Evolutionary conservation across 2,329 filamentous ascomycete genomes (phyloP), one percentile per base, ranked within the genome.

Genomic region (Peltaster fructicola): DNA sequence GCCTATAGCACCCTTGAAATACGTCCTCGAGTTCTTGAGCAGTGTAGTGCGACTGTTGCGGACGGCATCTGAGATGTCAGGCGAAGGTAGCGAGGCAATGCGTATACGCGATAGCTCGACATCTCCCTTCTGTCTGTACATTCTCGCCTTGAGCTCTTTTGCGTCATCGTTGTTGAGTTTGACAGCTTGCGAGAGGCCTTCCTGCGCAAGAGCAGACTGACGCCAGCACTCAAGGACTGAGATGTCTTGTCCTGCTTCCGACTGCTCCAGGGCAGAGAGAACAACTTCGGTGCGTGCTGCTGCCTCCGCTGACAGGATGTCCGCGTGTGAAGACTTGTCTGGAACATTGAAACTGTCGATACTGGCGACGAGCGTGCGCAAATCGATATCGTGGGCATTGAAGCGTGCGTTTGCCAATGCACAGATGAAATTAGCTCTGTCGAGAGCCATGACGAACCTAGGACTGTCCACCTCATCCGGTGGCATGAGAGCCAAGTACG

Each of bases 401-500:
- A 67, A 75, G 24, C 64, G 56, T 2, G 64, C 54, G 33, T 72
- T 66, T 7, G 63, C 58, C 22, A 72, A 44, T 4, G 62, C 59
- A 22, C 59, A 57, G 9, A 61, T 48, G 43, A 74, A 72, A 23
- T 56, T 63, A 6, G 68, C 68, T 14, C 56, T 52, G 4, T 62
- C 59, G 13, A 75, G 51, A 3, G 54, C 48, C 11, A 63, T 56
- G 20, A 61, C 50, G 39, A 47, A 30, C 33, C 44, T 27, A 4
- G 48, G 42, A 10, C 36, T 31, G 12, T 36, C 33, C 19, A 43
- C 37, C 15, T 37, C 35, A 6, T 40, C 39, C 2, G 25, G 26
- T 5, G 37, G 31, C 7, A 59, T 31, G 4, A 56, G 44, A 4
- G 32, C 45, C 8, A 66, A 49, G 29, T 69, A 66, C n/a, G 46